phyloP scores from a whole-genome alignment of 2,329 filamentous ascomycete species.

The Colletotrichum graminicola region DNA sequence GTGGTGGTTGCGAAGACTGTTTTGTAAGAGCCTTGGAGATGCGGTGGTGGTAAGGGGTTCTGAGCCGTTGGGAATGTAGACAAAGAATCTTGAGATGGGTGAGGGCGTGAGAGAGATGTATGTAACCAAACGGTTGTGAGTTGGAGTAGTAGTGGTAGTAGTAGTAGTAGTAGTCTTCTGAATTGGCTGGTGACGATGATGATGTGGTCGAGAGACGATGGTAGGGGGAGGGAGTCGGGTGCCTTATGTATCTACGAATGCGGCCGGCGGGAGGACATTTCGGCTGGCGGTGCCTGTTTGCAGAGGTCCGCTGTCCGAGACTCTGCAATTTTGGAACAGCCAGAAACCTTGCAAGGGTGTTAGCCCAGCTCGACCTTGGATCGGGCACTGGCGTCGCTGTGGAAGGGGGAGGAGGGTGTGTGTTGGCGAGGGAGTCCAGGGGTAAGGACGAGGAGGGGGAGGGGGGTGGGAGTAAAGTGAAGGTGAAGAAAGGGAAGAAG shows the following conservation, averaged over 20 bases:
- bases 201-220: conserved; percentile 5
- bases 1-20: conserved; percentile 25
- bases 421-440: conserved; percentile 9
- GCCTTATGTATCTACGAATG: conserved; percentile 43
- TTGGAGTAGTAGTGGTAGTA: neutral
- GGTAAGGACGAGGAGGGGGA: conserved; percentile 12
- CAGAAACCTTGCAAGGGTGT: conserved; percentile 41
- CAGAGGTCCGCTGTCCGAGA: conserved; percentile 38
- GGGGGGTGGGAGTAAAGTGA: conserved; percentile 30
- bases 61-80: conserved; percentile 23
- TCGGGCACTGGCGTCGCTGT: conserved; percentile 37
- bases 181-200: conserved; percentile 26
- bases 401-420: conserved; percentile 6
- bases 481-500: conserved; percentile 40
- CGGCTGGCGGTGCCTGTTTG: conserved; percentile 41
- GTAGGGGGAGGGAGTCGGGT: conserved; percentile 37
- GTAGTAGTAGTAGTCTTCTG: conserved; percentile 10
- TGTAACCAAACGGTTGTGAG: conserved; percentile 31
- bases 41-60: conserved; percentile 6
- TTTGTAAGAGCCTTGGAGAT: conserved; percentile 17
- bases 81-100: conserved; percentile 31
- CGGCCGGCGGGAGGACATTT: conserved; percentile 34
- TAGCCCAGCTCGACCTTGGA: conserved; percentile 41
- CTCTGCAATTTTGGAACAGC: conserved; percentile 41
- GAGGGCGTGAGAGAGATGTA: conserved; percentile 14